Evolutionary conservation across 768 basidiomycete species (phyloP).

Genomic region (Xerocomellus intermedius): DNA sequence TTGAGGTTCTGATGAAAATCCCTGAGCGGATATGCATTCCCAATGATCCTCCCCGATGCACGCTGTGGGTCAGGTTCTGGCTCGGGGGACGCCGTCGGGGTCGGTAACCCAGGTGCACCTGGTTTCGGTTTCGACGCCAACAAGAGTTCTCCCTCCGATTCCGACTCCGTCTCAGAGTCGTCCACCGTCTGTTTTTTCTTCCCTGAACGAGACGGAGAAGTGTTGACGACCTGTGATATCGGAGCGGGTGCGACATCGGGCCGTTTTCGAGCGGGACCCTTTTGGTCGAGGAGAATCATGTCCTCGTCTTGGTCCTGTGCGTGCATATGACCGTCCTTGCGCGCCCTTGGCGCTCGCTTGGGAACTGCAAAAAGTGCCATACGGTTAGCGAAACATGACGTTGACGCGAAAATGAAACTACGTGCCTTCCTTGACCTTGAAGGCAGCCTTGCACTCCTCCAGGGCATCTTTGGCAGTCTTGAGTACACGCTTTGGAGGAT

Average conservation of each 20-base stretch:
- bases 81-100: conserved; percentile 52
- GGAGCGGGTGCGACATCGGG: conserved; percentile 12
- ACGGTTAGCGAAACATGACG: neutral
- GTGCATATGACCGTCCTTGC: conserved; percentile 61
- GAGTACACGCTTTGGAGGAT: conserved; percentile 67
- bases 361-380: conserved; percentile 44
- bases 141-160: conserved; percentile 37
- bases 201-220: neutral
- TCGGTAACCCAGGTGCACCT: conserved; percentile 39
- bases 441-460: conserved; percentile 57
- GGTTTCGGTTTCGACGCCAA: conserved; percentile 13
- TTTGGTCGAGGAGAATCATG: conserved; percentile 52
- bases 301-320: conserved; percentile 62
- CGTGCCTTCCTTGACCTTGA: conserved; percentile 80
- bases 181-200: conserved; percentile 21
- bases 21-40: conserved; percentile 64
- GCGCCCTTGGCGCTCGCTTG: conserved; percentile 54
- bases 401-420: neutral
- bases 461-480: conserved; percentile 57
- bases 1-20: conserved; percentile 75
- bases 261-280: conserved; percentile 19
- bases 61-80: conserved; percentile 48
- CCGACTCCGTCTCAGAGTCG: conserved; percentile 58
- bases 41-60: conserved; percentile 72
- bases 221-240: conserved; percentile 2